Evolutionary conservation across 495 filamentous ascomycete genomes (phyloP).

Genomic region (Tuber calosporum): DNA sequence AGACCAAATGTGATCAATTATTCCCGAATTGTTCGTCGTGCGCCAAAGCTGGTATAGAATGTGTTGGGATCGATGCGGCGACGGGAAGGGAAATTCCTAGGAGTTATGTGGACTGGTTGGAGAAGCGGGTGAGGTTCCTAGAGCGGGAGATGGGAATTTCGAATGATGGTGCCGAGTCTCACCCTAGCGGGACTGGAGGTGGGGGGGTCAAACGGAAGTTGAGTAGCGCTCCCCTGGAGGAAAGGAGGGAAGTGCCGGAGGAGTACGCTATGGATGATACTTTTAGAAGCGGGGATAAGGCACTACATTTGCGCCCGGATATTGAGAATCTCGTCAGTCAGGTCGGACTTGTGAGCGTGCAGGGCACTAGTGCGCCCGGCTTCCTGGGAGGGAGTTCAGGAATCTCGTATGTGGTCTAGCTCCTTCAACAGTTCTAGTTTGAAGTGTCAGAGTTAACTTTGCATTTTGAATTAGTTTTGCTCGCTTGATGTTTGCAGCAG

Average conservation of each 20-base stretch:
- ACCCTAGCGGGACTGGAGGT: slow-evolving; percentile 36
- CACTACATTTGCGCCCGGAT: slow-evolving; percentile 35
- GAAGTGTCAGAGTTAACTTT: background rate
- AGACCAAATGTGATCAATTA: slow-evolving; percentile 53
- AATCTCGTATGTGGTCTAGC: slow-evolving; percentile 34
- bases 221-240: slow-evolving; percentile 15
- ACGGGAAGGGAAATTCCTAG: slow-evolving; percentile 39
- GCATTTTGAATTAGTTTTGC: slow-evolving; percentile 28
- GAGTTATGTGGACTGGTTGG: slow-evolving; percentile 49
- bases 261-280: background rate
- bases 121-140: slow-evolving; percentile 51
- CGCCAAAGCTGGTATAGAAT: slow-evolving; percentile 50
- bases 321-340: slow-evolving; percentile 41
- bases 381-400: slow-evolving; percentile 39
- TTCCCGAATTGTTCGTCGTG: slow-evolving; percentile 52
- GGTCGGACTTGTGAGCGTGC: slow-evolving; percentile 40
- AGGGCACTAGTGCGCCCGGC: slow-evolving; percentile 37
- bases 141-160: slow-evolving; percentile 44
- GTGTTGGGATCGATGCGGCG: slow-evolving; percentile 42
- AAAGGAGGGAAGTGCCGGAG: background rate
- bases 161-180: slow-evolving; percentile 19
- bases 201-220: slow-evolving; percentile 27
- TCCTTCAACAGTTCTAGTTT: background rate
- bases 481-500: slow-evolving; percentile 39
- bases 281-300: slow-evolving; percentile 26